phyloP scores from a whole-genome alignment of 805 yeast genomes.

The Metschnikowia proteae region DNA sequence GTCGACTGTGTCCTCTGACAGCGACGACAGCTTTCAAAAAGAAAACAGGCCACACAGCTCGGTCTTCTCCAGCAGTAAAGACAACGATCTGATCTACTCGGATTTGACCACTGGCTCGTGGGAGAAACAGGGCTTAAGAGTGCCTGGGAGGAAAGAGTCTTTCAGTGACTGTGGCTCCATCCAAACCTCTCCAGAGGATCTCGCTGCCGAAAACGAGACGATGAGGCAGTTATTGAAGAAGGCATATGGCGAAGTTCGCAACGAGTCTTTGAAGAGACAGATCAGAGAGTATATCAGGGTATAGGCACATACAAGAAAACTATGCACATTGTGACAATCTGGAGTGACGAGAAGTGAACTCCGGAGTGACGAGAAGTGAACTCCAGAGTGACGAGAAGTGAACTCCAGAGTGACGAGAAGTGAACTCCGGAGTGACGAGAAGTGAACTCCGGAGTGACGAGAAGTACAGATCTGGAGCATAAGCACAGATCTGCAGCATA shows the following conservation, averaged over 20 bases:
- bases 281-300: slow-evolving; percentile 15
- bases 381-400: too few relatives aligned
- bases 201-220: slow-evolving; percentile 24
- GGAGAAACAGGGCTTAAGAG: slow-evolving; percentile 8
- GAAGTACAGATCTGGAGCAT: too few relatives aligned
- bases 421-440: too few relatives aligned
- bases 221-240: slow-evolving; percentile 25
- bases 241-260: slow-evolving; percentile 23
- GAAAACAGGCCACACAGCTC: slow-evolving; percentile 21
- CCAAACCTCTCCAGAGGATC: slow-evolving; percentile 11
- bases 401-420: too few relatives aligned
- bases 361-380: too few relatives aligned
- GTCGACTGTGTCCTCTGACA: slow-evolving; percentile 6
- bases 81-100: slow-evolving; percentile 30
- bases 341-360: too few relatives aligned
- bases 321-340: too few relatives aligned
- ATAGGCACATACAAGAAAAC: neutral
- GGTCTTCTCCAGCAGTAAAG: slow-evolving; percentile 19
- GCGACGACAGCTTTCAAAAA: slow-evolving; percentile 6
- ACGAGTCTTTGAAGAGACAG: slow-evolving; percentile 16
- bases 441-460: too few relatives aligned
- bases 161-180: slow-evolving; percentile 13
- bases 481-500: too few relatives aligned
- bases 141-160: slow-evolving; percentile 5
- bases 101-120: slow-evolving; percentile 19